Percentiles rank a stretch among this genome's conserved stretches.
phyloP scores from a whole-genome alignment of 2,329 filamentous ascomycete genomes.

The Orbilia oligospora region DNA sequence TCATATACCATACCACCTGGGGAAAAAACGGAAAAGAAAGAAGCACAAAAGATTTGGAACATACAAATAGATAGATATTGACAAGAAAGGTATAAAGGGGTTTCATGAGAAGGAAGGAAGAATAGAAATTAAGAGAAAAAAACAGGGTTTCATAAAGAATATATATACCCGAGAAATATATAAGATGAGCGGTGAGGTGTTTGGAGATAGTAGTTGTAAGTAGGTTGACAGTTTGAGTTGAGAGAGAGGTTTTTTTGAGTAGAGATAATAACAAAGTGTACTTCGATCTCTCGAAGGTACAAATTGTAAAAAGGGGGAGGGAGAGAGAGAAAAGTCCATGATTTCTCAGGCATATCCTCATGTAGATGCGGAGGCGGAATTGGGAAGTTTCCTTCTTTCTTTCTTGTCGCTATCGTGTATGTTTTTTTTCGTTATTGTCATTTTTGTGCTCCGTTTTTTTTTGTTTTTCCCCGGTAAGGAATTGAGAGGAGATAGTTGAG shows the following conservation, averaged over 20 bases:
- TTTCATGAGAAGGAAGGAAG: conserved; percentile 34
- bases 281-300: conserved; percentile 7
- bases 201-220: conserved; percentile 8
- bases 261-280: neutral
- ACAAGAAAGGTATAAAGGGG: conserved; percentile 33
- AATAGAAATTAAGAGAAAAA: conserved; percentile 57
- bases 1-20: neutral
- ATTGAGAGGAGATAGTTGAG: neutral
- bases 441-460: neutral
- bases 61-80: conserved; percentile 26
- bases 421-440: neutral
- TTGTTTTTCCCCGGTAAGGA: neutral
- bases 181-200: conserved; percentile 18
- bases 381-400: conserved; percentile 8
- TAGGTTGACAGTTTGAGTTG: no score
- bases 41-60: conserved; percentile 9
- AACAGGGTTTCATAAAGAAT: conserved; percentile 48
- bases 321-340: neutral
- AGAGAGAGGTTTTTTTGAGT: no score
- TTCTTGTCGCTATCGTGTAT: conserved; percentile 20
- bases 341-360: neutral
- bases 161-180: neutral
- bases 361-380: conserved; percentile 4
- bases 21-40: neutral
- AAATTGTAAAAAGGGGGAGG: neutral